Evolutionary conservation across 1,284 basidiomycete species (phyloP), one percentile per base, ranked within the genome.

Genomic region (Trichosporon coremiiforme): DNA sequence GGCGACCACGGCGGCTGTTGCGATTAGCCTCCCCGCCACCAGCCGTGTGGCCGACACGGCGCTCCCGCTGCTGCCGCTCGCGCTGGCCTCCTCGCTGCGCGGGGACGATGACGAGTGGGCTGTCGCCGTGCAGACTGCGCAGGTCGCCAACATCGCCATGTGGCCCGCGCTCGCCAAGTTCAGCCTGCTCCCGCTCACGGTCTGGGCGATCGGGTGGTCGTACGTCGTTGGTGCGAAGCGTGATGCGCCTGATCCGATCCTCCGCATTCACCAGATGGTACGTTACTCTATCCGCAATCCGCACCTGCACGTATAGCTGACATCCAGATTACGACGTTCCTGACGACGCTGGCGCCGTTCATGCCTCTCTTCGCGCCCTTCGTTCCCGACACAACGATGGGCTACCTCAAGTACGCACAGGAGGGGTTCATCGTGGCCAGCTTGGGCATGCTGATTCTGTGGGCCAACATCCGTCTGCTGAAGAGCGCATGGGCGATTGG

Each of bases 51-150:
- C 60, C 15, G 70, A 71, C 70, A 65, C 70, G 2, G 70, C 68
- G 15, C 66, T 73, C 7, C 72, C 72, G 0, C 68, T 73, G 8
- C 66, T 73, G 7, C 72, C 72, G 1, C 65, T 73, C 4, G 67
- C 70, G 13, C 65, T 73, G n/a, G 64, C 60, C n/a, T 64, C 47
- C 10, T 64, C 68, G 5, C 72, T 73, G 22, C 70, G 72, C 50
- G 70, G 68, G 60, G 72, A 73, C 68, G 72, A 73, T 68, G 72
- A 73, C 66, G 72, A 73, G 68, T 73, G 72, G 72, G 72, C 72
- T 2, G 68, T 73, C 15, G 70, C 72, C 5, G 70, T 73, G 53
- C 72, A 73, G 62, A 36, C 62, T 35, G 70, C 71, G 29, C 72
- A 71, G 20, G 66, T 73, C 29, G 68, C 72, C 1, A 66, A 68